Base-by-base conservation (phyloP, 495 filamentous ascomycete species). In the Xylaria longipes region DNA sequence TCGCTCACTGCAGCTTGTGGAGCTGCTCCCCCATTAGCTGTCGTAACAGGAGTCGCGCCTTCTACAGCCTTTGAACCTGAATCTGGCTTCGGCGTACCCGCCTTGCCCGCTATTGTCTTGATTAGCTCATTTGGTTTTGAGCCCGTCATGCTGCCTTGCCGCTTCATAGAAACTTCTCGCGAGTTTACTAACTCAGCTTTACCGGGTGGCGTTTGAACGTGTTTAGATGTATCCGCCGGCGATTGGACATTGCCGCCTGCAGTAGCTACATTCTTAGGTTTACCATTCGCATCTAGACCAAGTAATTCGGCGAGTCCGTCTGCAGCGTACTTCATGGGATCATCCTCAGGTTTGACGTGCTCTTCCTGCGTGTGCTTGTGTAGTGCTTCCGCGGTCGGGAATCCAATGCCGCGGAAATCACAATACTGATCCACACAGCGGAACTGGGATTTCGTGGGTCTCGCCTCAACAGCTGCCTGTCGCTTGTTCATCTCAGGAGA, bases 331-430 rank as follows among this genome's bases (percentile, higher is more conserved):
- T 82, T 81, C 6, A 83, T n/a, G 0, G 89, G 86, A 68, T 91
- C 80, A 52, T 85, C 81, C 2, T 83, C 78, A 25, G 87, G 87
- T 66, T 82, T 84, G 46, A 83, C 73, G 64, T 91, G 89, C 75
- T 87, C 87, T 39, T 88, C 84, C 35, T 85, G 80, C 22, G 76
- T 77, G 73, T 91, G 89, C 14, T 76, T 75, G 25, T 83, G 80
- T 61, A 85, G 78, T 33, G 84, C 84, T 65, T 89, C 85, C 69
- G 88, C 85, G 14, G 75, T 87, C 37, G 83, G 78, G 70, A 91
- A 91, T 2, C 86, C 88, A 22, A 80, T 77, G n/a, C 65, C 65
- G 45, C 78, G 76, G 62, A 75, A 80, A 22, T 89, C 85, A 70
- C 88, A 90, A 39, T 76, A 75, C 0, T 73, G 65, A 11, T 84